Evolutionary conservation across 371 early-diverging fungal species (phyloP), one percentile per base, ranked within the genome.

Genomic region (Parasitella parasitica): DNA sequence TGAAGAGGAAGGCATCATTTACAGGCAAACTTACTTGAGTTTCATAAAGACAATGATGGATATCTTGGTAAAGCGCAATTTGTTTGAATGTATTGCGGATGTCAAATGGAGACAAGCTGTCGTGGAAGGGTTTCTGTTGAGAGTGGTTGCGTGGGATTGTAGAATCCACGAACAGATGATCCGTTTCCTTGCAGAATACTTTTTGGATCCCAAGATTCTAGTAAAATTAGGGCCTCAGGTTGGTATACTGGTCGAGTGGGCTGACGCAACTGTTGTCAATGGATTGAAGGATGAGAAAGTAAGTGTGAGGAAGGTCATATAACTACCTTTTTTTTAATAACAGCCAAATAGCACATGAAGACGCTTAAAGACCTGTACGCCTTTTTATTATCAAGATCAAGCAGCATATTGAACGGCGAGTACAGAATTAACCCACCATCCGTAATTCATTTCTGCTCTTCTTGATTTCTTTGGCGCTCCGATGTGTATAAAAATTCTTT

Each of bases 41-140:
- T 83, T 84, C 36, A 69, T 80, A 50, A 64, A 75, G 2, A 82
- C 84, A 0, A 73, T 83, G 46, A 64, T 84, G 34, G 71, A 63
- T 22, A 63, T 80, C 36, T 37, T 86, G 0, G 36, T 60, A 12
- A 83, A 83, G 18, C 64, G 66, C 3, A 75, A 80, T 37, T 62
- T 83, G 34, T 54, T 72, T 1, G 73, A 81, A 2, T 77, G 80
- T 38, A 54, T 83, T 15, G 63, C 59, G 9, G 73, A 75, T 32
- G 56, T 66, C 15, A 67, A 68, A 35, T 80, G 78, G 78, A 79
- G 78, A 32, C 55, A 71, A 4, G 66, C 59, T 1, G 66, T 86
- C 7, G 60, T 86, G 70, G 78, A 76, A 28, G 66, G 72, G 2
- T 83, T 83, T 49, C 59, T 86, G 20, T 22, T 86, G 32, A 75